Conservation (phyloP, 2,329 filamentous ascomycete species). For the Helicocarpus griseus region DNA sequence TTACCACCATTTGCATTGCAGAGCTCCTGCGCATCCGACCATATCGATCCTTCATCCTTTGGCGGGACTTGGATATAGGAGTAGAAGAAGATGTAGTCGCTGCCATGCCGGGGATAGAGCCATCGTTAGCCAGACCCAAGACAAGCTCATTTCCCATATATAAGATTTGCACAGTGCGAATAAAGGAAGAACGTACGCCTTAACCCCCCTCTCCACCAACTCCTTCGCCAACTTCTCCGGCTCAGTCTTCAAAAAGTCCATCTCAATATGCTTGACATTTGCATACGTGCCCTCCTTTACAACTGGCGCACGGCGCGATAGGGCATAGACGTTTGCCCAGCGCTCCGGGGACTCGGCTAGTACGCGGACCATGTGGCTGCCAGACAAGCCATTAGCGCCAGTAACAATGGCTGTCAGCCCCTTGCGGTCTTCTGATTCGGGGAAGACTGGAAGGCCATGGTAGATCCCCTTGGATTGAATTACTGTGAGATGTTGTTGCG, state of each 20-base stretch:
- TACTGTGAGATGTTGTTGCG: not conserved
- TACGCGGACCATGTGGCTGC: conserved; percentile 42
- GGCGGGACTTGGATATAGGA: conserved; percentile 45
- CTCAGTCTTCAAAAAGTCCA: conserved; percentile 25
- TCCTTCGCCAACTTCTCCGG: conserved; percentile 21
- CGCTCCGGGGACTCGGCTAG: conserved; percentile 38
- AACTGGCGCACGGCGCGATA: conserved; percentile 39
- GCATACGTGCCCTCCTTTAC: conserved; percentile 23
- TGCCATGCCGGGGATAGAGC: conserved; percentile 1
- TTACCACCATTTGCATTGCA: conserved; percentile 35
- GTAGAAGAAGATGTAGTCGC: conserved; percentile 45
- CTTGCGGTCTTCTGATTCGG: conserved; percentile 25
- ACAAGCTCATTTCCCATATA: not conserved
- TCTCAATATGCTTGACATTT: conserved; percentile 34
- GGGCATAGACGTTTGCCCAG: conserved; percentile 44
- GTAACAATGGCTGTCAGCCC: conserved; percentile 44
- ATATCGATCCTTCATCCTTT: conserved; percentile 35
- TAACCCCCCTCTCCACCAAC: conserved; percentile 17
- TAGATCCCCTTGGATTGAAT: conserved; percentile 34
- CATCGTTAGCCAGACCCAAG: not conserved
- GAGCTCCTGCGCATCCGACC: conserved; percentile 43
- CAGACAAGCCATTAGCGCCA: conserved; percentile 46
- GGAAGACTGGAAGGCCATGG: conserved; percentile 40
- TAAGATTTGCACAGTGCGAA: not conserved
- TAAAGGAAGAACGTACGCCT: conserved; percentile 12